Evolutionary conservation across 169 alveolate species (phyloP), one percentile per base, ranked within the genome.

Genomic region (Eimeria zaria): DNA sequence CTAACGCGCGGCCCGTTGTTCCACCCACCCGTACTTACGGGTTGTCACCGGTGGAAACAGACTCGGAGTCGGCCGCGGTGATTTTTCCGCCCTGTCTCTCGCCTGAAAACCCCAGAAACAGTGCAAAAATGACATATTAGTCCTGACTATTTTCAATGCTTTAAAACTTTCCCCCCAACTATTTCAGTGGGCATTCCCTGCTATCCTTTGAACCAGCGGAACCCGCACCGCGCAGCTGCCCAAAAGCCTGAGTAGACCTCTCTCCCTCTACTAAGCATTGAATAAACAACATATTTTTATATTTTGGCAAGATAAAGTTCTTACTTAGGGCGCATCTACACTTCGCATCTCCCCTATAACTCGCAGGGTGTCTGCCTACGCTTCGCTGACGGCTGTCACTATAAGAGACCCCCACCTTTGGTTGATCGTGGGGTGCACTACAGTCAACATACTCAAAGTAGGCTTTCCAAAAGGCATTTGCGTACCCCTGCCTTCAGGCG

Each of bases 31-130:
- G 24, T 33, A 36, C 80, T 33, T 27, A 48, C 33, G 51, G 80
- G 51, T 27, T 69, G 80, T 36, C 80, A 69, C 80, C n/a, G 33
- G 9, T 48, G 46, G 2, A 36, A 1, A 69, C 48, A 36, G 80
- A 16, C 80, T 69, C 80, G 80, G 80, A 69, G 80, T 69, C 80
- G 80, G 80, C 80, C 33, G 80, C 80, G 0, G 24, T 69, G 51
- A 24, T 69, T 30, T 9, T 69, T 33, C 48, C 48, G 80, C 8
- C 80, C 16, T 30, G 51, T 33, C 24, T 69, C 51, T 30, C 33
- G 8, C n/a, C 80, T 12, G 80, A 5, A 2, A 30, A 69, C 39
- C 48, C 80, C 27, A 30, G 51, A 46, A 36, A 9, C 80, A 69
- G 51, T 33, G 11, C 80, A 69, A 30, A 69, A 30, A 11, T 33